Evolutionary conservation across 1,139 yeast genomes (phyloP).

Genomic region (Hanseniaspora uvarum): DNA sequence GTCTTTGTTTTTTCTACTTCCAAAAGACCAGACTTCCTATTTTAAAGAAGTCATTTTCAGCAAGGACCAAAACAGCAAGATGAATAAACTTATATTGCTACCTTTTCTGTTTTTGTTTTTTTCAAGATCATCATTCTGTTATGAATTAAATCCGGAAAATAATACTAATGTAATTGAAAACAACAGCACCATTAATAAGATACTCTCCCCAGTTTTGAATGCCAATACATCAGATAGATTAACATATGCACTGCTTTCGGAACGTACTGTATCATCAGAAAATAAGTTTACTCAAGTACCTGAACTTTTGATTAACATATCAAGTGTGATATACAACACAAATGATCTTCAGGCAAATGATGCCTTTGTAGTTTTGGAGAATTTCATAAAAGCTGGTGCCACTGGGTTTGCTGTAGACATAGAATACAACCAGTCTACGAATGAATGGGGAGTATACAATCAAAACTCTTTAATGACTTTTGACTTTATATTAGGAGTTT

Average conservation of each 20-base stretch:
- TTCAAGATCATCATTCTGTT: background rate
- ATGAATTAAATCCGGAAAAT: background rate
- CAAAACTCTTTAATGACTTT: slow-evolving; percentile 37
- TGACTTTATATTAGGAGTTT: slow-evolving; percentile 36
- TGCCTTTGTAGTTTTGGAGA: slow-evolving; percentile 35
- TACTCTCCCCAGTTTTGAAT: background rate
- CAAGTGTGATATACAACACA: slow-evolving; percentile 40
- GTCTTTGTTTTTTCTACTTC: too few relatives aligned
- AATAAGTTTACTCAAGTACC: slow-evolving; percentile 50
- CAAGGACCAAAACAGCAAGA: background rate
- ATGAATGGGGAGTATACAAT: slow-evolving; percentile 20
- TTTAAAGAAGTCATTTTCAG: too few relatives aligned
- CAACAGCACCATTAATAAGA: background rate
- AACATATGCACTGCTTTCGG: slow-evolving; percentile 43
- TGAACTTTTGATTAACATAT: slow-evolving; percentile 49
- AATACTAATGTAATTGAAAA: background rate
- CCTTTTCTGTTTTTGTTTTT: background rate
- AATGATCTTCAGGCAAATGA: slow-evolving; percentile 41
- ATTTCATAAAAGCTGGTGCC: slow-evolving; percentile 43
- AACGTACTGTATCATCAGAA: slow-evolving; percentile 54
- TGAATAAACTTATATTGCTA: background rate
- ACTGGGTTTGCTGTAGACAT: slow-evolving; percentile 50
- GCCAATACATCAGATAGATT: slow-evolving; percentile 8
- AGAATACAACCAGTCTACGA: slow-evolving; percentile 36
- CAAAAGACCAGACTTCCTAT: too few relatives aligned